Conservation (phyloP, 148 eudicot species). For the Oxyria digyna region DNA sequence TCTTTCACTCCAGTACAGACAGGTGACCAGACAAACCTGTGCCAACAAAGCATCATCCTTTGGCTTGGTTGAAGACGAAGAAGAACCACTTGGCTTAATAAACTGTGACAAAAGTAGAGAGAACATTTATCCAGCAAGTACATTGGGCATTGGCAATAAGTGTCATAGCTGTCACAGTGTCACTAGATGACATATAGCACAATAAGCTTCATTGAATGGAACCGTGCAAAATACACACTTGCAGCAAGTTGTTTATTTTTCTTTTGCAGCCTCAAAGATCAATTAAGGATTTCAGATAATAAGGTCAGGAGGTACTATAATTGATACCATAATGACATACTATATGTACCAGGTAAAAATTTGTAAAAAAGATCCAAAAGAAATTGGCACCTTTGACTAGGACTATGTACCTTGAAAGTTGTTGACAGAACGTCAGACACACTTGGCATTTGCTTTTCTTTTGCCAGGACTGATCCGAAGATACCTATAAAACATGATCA, state of each 20-base stretch:
- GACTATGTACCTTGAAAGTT: slow-evolving; percentile 50
- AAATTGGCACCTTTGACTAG: not conserved
- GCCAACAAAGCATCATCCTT: slow-evolving; percentile 57
- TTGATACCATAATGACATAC: not conserved
- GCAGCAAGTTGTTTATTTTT: not conserved
- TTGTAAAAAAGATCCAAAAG: not conserved
- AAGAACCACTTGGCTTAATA: slow-evolving; percentile 29
- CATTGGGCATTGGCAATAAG: not conserved
- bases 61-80: slow-evolving; percentile 39
- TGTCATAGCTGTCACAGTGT: not conserved
- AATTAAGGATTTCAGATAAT: not conserved
- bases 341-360: not conserved
- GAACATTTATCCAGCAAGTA: not conserved
- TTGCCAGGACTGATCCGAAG: slow-evolving; percentile 65
- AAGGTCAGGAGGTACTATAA: not conserved
- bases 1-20: not conserved
- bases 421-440: slow-evolving; percentile 62
- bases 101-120: slow-evolving; percentile 24
- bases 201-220: not conserved
- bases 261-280: not conserved
- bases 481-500: slow-evolving; percentile 35
- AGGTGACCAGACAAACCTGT: slow-evolving; percentile 37
- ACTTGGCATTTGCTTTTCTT: slow-evolving; percentile 59
- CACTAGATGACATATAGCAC: not conserved
- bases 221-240: not conserved